A percentile compares a stretch with the other conserved stretches of the same genome.
Conservation (phyloP, 2,329 filamentous ascomycete species). For the Ceratocystis papillata region DNA sequence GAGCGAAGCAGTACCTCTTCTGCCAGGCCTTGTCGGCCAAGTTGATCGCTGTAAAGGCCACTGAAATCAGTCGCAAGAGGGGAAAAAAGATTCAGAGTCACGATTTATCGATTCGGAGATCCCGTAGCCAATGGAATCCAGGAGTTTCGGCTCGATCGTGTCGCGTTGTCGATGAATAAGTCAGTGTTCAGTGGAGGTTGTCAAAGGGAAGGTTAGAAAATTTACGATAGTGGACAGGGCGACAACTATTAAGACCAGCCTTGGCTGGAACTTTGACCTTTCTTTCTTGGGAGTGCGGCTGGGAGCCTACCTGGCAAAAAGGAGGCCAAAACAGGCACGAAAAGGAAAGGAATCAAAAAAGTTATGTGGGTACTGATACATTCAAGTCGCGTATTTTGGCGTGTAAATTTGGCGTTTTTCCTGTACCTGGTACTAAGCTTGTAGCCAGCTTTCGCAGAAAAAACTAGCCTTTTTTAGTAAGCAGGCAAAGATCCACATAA, state of each 20-base stretch:
- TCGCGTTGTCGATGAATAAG: conserved; percentile 19
- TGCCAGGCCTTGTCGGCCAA: conserved; percentile 21
- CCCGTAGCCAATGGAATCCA: conserved; percentile 21
- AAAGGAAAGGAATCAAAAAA: neutral
- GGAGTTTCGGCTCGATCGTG: conserved; percentile 22
- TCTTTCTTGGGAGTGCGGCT: conserved; percentile 19
- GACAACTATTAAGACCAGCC: conserved; percentile 22
- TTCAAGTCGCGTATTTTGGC: conserved; percentile 5
- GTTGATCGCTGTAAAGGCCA: conserved; percentile 8
- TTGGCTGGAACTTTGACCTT: conserved; percentile 23
- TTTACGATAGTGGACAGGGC: conserved; percentile 24
- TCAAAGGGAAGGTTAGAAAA: conserved; percentile 25
- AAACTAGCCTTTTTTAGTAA: neutral
- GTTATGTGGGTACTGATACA: conserved; percentile 17
- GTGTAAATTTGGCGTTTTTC: conserved; percentile 12
- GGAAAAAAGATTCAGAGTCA: conserved; percentile 11
- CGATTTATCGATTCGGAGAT: conserved; percentile 23
- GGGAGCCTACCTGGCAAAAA: conserved; percentile 23
- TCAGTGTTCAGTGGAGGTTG: conserved; percentile 19
- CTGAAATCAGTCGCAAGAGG: neutral
- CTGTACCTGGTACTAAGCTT: conserved; percentile 16
- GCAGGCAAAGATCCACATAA: neutral
- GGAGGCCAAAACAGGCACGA: conserved; percentile 15
- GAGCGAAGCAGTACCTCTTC: conserved; percentile 18
- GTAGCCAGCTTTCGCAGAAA: neutral